Conservation (phyloP, 2,329 filamentous ascomycete species). For the Botrytis aclada region DNA sequence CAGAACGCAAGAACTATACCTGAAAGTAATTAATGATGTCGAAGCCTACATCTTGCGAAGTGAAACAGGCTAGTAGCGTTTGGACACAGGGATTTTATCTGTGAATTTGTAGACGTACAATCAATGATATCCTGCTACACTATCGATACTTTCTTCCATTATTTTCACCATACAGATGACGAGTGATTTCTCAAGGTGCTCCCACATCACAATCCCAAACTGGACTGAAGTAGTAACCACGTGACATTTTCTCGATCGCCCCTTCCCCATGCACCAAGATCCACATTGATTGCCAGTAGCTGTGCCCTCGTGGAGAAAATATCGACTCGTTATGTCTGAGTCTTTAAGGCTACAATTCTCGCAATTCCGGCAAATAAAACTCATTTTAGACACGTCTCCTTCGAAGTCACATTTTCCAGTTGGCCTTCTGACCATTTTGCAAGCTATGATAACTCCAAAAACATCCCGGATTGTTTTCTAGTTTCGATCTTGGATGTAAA, state of each 20-base stretch:
- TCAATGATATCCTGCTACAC: neutral
- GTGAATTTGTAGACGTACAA: neutral
- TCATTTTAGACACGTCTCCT: neutral
- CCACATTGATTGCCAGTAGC: neutral
- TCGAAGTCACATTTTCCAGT: neutral
- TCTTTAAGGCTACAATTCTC: too few species aligned
- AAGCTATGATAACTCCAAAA: neutral
- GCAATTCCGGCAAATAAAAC: neutral
- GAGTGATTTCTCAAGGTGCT: neutral
- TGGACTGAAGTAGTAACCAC: neutral
- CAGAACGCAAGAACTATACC: too few species aligned
- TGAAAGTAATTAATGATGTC: too few species aligned
- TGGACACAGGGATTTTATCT: too few species aligned
- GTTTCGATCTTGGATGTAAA: fast-evolving
- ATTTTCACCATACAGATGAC: too few species aligned
- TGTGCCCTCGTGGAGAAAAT: neutral
- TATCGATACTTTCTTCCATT: neutral
- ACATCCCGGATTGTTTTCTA: neutral
- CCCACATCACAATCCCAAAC: neutral
- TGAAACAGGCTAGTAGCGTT: too few species aligned
- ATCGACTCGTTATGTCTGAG: neutral
- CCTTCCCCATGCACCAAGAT: neutral
- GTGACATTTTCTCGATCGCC: neutral
- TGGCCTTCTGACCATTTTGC: neutral
- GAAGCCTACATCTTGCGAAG: too few species aligned